Conservation (phyloP, 1,284 basidiomycete species). For the Calocybe gambosa region DNA sequence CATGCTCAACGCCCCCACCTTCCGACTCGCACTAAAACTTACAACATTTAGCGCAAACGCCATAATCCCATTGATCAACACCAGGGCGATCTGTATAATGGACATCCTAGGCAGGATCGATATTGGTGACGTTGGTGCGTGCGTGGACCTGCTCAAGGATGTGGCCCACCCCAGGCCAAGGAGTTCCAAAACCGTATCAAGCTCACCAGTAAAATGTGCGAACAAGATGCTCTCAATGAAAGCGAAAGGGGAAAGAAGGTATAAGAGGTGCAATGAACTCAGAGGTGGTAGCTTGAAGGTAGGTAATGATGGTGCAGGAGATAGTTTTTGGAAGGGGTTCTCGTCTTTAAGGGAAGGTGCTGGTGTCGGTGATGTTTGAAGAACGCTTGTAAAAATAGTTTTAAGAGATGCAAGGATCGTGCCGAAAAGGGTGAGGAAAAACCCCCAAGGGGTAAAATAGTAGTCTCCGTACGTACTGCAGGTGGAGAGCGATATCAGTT, state of each 20-base stretch:
- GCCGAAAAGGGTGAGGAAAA: conserved; percentile 81
- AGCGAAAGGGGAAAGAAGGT: background rate
- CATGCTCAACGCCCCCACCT: conserved; percentile 82
- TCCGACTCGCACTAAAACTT: conserved; percentile 87
- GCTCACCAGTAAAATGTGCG: conserved; percentile 75
- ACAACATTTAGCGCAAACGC: conserved; percentile 91
- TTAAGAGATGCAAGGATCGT: conserved; percentile 72
- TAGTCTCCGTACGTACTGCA: conserved; percentile 86
- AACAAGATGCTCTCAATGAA: conserved; percentile 52
- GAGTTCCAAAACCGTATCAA: conserved; percentile 54
- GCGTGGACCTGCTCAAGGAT: conserved; percentile 4
- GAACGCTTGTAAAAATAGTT: background rate
- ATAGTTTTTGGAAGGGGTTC: background rate
- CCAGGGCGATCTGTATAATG: conserved; percentile 36
- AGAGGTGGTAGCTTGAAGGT: background rate
- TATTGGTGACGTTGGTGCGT: conserved; percentile 9
- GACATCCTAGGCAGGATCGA: conserved; percentile 6
- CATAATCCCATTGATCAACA: conserved; percentile 75
- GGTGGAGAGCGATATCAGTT: conserved; percentile 1
- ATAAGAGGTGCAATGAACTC: background rate
- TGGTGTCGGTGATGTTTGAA: background rate
- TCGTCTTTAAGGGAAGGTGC: background rate
- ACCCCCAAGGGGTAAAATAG: conserved; percentile 77
- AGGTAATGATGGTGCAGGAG: background rate
- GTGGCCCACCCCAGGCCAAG: conserved; percentile 16